Evolutionary conservation across 352 stramenopile species (phyloP), one percentile per base, ranked within the genome.

Genomic region (Pythium pectinolyticum): DNA sequence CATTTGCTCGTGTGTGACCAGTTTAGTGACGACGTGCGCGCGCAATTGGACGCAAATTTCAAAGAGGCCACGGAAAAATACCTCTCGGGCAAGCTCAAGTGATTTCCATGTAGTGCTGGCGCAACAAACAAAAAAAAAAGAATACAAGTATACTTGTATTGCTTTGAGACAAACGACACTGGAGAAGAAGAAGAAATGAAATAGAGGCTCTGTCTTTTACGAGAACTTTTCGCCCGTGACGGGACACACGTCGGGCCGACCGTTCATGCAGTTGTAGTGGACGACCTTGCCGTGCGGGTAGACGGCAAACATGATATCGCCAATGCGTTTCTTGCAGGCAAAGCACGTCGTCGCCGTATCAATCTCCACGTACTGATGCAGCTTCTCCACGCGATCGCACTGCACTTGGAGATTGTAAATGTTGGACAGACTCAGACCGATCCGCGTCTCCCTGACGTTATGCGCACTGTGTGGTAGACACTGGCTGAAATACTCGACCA

Each of bases 371-470:
- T 76, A 91, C 45, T 88, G 76, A 54, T 74, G 86, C 25, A 90
- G 70, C 50, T 84, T 89, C 27, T 92, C 82, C 15, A 95, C 86
- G 49, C 86, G 86, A 35, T 89, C 77, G 66, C 86, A 95, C 67
- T 95, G 86, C 40, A 95, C 84, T 67, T 95, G 86, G 31, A 95
- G 74, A 66, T 95, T 95, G 79, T 94, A 95, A 30, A 95, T 83
- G 72, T 95, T 95, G 45, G 83, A 93, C 57, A 95, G 57, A 51
- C 81, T 91, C 69, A 91, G 86, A 11, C 79, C 76, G 30, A 95
- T 88, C 57, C 77, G 86, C 56, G 80, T 84, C 55, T 95, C 86
- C 19, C 86, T 84, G 25, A 91, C 86, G 22, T 93, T 88, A 67
- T 95, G 86, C 3, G 84, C 83, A 51, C 82, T 92, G 55, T 92